Evolutionary conservation across 306 rosid species (phyloP).

Genomic region (Myrica gale): DNA sequence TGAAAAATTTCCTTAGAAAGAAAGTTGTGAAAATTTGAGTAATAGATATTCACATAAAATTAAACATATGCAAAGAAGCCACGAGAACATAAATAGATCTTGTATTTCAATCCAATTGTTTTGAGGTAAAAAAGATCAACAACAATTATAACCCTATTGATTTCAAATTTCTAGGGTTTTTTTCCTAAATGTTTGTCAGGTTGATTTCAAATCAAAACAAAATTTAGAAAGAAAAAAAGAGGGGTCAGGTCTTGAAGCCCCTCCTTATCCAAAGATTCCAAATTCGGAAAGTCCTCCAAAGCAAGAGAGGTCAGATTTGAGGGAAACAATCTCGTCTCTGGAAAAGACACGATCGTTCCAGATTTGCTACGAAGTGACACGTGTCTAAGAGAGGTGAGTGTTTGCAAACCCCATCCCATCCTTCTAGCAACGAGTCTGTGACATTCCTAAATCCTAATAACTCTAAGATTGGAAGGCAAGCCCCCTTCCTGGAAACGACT

Average conservation of each 20-base stretch:
- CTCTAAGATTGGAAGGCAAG: slow-evolving; percentile 17
- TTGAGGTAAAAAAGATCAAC: too few relatives aligned
- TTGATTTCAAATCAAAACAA: too few relatives aligned
- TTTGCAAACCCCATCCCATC: slow-evolving; percentile 5
- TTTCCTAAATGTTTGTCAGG: too few relatives aligned
- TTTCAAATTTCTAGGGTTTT: too few relatives aligned
- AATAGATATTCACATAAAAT: too few relatives aligned
- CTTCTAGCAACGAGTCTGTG: neutral
- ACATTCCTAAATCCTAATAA: neutral
- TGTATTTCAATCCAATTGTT: too few relatives aligned
- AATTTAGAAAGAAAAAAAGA: too few relatives aligned
- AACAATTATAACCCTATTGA: too few relatives aligned
- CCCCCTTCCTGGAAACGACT: slow-evolving; percentile 29
- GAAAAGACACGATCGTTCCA: slow-evolving; percentile 13
- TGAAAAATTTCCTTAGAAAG: too few relatives aligned
- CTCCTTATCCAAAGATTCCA: neutral
- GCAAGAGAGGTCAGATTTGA: neutral
- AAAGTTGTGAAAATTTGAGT: too few relatives aligned
- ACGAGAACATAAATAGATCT: too few relatives aligned
- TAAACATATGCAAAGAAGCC: too few relatives aligned
- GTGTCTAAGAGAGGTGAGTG: slow-evolving; percentile 9
- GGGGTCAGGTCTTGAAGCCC: neutral
- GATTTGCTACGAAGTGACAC: neutral
- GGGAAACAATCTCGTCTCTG: neutral
- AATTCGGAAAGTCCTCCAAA: fast-evolving